These are phyloP conservation scores for Zarea fungicola DNA, from an alignment of 2,329 filamentous ascomycete genomes.

Conservation along the genomic window DNA sequence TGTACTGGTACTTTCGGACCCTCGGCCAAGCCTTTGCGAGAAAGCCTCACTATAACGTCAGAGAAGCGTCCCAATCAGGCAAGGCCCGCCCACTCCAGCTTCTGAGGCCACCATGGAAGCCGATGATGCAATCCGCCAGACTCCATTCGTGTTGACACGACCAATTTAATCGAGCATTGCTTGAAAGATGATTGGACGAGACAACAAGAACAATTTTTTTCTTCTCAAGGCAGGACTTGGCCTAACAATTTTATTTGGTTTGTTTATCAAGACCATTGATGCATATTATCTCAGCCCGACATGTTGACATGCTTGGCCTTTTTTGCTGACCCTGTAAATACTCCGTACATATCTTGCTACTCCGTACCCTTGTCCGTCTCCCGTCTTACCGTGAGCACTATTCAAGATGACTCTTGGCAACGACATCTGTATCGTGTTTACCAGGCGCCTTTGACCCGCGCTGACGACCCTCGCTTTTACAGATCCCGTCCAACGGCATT, in stretches of 20 bases:
- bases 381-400: conserved; percentile 1
- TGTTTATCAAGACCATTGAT: neutral
- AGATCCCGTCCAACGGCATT: neutral
- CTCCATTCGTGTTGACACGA: neutral
- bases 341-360: too few relatives aligned
- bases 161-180: neutral
- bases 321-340: conserved; percentile 1
- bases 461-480: neutral
- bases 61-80: conserved; percentile 1
- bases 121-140: conserved; percentile 13
- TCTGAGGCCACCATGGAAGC: neutral
- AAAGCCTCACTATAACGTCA: conserved; percentile 10
- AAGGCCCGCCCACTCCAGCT: neutral
- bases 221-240: too few relatives aligned
- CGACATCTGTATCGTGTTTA: neutral
- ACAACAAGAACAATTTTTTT: too few relatives aligned
- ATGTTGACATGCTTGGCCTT: conserved; percentile 10
- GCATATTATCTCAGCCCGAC: neutral
- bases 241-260: too few relatives aligned
- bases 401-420: neutral
- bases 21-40: conserved; percentile 10
- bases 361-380: too few relatives aligned
- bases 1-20: conserved; percentile 11
- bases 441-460: neutral
- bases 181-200: neutral